These are phyloP conservation scores for Colletotrichum cereale DNA, from an alignment of 2,329 filamentous ascomycete species.

Conservation along the genomic window DNA sequence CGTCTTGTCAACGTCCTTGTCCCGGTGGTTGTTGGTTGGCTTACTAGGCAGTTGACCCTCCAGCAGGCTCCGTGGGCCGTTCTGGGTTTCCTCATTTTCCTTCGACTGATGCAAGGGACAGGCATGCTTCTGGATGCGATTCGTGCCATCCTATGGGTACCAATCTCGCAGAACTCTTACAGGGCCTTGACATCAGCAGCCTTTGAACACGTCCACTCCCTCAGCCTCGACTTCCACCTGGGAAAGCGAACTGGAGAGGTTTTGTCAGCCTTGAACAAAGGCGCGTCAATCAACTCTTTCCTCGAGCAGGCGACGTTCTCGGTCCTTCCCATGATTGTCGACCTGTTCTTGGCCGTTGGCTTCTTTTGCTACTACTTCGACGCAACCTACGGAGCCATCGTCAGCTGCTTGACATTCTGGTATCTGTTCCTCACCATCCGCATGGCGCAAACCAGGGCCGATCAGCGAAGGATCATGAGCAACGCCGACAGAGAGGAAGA, in stretches of 20 bases:
- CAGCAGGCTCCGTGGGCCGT: constrained; percentile 73
- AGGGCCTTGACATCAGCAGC: constrained; percentile 92
- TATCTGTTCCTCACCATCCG: constrained; percentile 97
- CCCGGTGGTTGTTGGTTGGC: constrained; percentile 81
- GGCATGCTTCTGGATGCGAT: constrained; percentile 88
- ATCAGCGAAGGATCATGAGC: constrained; percentile 92
- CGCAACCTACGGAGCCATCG: constrained; percentile 81
- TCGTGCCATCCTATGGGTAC: constrained; percentile 91
- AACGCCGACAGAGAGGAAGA: constrained; percentile 96
- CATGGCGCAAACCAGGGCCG: constrained; percentile 92
- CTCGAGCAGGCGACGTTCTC: constrained; percentile 97
- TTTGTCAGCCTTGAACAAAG: constrained; percentile 94
- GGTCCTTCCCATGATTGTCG: constrained; percentile 93
- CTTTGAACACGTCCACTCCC: constrained; percentile 95
- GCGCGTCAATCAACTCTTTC: constrained; percentile 95
- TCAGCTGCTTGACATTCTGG: constrained; percentile 91
- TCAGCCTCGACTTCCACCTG: constrained; percentile 96
- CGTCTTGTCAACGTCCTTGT: constrained; percentile 89
- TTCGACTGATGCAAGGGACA: constrained; percentile 86
- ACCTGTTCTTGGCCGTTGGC: constrained; percentile 85
- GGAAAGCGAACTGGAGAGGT: constrained; percentile 98
- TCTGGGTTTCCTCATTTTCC: constrained; percentile 79
- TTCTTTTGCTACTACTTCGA: constrained; percentile 86
- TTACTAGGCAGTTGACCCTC: constrained; percentile 76
- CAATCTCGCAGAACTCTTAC: constrained; percentile 97